Evolutionary conservation across 2,329 filamentous ascomycete species (phyloP), one percentile per base, ranked within the genome.

Genomic region (Rhynchosporium agropyri): DNA sequence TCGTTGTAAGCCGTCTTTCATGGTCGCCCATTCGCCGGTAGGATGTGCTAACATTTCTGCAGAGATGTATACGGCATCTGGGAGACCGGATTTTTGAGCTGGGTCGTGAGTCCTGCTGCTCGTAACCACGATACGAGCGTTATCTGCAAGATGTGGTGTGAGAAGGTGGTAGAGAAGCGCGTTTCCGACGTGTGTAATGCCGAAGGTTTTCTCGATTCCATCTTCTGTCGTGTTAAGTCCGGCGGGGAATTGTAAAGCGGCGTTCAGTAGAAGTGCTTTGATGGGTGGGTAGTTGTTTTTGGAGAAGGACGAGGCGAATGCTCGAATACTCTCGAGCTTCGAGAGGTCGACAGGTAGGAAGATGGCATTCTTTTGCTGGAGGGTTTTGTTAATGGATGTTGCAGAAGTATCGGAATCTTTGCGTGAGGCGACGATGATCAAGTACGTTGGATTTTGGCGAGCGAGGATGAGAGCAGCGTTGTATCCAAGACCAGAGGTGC

Each of bases 101-200:
- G 80, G 80, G 62, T 84, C 80, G 66, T 84, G 82, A 0, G 77
- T 78, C 26, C 77, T 78, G 66, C 77, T 80, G 2, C 78, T 70
- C 0, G 77, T 78, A 45, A 83, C 62, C 20, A 83, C 72, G 50
- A 84, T 75, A 0, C 80, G 76, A 2, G 77, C 77, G 4, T 76
- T 70, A 0, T 68, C 55, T 3, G 76, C 76, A 6, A 81, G 71
- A 49, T 74, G 56, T 0, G 79, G 76, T 3, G 71, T 71, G 3
- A 84, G 74, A 3, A 83, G 76, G 60, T 79, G 78, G 68, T 81
- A 80, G 0, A 84, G 76, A 2, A 83, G 71, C 13, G 80, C 77
- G 66, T 84, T 80, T 4, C 81, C 81, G 48, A 83, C 75, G 65
- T 83, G 80, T 61, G 77, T 80, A 65, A 82, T 74, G 4, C 74